Evolutionary conservation across 1,284 basidiomycete species (phyloP).

Genomic region (Apiotrichum gracile): DNA sequence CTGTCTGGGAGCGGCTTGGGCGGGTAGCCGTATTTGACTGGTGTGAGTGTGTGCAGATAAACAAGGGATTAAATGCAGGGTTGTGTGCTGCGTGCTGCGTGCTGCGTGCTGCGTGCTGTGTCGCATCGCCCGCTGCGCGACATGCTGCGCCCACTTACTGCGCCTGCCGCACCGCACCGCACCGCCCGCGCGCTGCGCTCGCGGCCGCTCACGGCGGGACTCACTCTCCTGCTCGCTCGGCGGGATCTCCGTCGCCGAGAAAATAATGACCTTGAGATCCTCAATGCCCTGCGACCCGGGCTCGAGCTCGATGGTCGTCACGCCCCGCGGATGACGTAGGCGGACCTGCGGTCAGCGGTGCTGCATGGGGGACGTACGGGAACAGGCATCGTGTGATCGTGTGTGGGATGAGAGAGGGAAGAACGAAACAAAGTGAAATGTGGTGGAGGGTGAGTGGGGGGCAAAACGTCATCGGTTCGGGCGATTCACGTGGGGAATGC

Average conservation of each 20-base stretch:
- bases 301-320: conserved; percentile 65
- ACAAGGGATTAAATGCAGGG: neutral
- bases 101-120: no score
- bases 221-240: conserved; percentile 70
- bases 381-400: neutral
- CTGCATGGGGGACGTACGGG: conserved; percentile 1
- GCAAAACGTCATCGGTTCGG: neutral
- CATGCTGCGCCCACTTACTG: no score
- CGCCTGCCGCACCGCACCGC: no score
- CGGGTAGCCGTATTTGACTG: conserved; percentile 82
- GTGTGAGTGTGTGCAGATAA: neutral
- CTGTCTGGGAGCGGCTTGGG: conserved; percentile 65
- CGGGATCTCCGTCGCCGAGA: conserved; percentile 60
- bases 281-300: conserved; percentile 56
- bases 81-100: no score
- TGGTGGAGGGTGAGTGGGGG: neutral
- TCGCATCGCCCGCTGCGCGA: no score
- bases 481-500: no score
- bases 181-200: no score
- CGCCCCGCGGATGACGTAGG: conserved; percentile 71
- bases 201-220: conserved; percentile 30
- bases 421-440: no score
- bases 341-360: no score
- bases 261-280: conserved; percentile 67
- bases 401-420: no score